Percentiles rank a stretch among this genome's conserved stretches.
These are phyloP conservation scores for Rhynchosporium secalis DNA, from an alignment of 2,329 filamentous ascomycete genomes.

Conservation along the genomic window DNA sequence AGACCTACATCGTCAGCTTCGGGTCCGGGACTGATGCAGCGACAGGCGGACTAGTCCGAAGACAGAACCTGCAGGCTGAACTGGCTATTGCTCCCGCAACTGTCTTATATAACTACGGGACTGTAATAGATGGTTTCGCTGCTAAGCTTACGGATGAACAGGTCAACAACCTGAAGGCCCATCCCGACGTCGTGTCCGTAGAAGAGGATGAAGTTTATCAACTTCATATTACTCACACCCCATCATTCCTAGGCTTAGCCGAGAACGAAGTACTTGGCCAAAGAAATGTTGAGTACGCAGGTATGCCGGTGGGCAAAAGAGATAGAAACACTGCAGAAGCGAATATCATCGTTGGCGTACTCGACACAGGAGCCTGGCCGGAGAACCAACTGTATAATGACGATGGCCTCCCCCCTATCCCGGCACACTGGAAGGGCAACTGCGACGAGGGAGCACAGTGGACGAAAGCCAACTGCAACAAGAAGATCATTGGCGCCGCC, in stretches of 20 bases:
- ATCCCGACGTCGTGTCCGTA: neutral
- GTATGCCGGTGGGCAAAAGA: neutral
- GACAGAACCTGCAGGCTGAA: neutral
- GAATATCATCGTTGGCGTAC: neutral
- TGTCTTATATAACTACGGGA: neutral
- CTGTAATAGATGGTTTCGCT: neutral
- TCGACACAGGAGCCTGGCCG: neutral
- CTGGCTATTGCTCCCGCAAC: neutral
- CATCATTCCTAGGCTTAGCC: neutral
- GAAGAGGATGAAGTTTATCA: neutral
- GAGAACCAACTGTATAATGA: neutral
- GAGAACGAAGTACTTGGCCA: neutral
- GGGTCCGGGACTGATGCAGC: neutral
- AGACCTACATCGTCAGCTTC: neutral
- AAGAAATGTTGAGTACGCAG: neutral
- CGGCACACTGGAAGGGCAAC: neutral
- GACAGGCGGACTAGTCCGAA: neutral
- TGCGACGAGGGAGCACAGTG: neutral
- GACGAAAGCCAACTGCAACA: neutral
- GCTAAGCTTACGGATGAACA: neutral
- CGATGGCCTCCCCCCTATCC: neutral
- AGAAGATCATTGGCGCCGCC: neutral
- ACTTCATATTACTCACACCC: neutral
- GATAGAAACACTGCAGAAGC: neutral
- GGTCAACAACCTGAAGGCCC: neutral